Percentiles rank a stretch among this genome's conserved stretches.
These are phyloP conservation scores for Drechslerella dactyloides DNA, from an alignment of 2,329 filamentous ascomycete species.

Conservation along the genomic window DNA sequence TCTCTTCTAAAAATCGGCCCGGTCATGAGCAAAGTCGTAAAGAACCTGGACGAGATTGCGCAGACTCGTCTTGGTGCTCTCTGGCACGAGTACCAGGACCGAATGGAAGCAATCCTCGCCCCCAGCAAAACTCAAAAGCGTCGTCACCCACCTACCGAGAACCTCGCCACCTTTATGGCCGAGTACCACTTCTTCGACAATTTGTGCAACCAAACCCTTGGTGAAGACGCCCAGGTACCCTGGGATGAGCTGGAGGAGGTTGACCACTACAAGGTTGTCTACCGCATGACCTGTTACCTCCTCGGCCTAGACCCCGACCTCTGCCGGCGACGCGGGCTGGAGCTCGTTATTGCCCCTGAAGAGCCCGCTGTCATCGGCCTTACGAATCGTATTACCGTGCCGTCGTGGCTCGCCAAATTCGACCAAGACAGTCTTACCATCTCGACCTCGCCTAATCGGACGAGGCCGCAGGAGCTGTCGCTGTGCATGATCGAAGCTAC, in stretches of 20 bases:
- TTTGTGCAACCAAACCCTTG: constrained; percentile 35
- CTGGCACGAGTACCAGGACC: constrained; percentile 47
- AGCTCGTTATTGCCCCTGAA: constrained; percentile 43
- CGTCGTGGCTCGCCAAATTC: constrained; percentile 41
- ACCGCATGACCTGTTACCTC: constrained; percentile 37
- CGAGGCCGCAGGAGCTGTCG: constrained; percentile 23
- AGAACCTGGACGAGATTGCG: constrained; percentile 37
- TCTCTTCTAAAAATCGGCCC: constrained; percentile 36
- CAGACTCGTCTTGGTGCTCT: constrained; percentile 36
- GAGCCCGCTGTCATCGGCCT: constrained; percentile 46
- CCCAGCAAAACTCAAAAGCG: constrained; percentile 19
- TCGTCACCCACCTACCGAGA: constrained; percentile 16
- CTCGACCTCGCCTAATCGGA: constrained; percentile 30
- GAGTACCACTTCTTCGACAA: constrained; percentile 48
- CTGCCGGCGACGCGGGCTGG: constrained; percentile 30
- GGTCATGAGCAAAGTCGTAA: constrained; percentile 35
- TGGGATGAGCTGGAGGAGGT: constrained; percentile 38
- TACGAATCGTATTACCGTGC: constrained; percentile 42
- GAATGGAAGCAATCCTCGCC: constrained; percentile 24
- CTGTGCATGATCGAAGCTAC: constrained; percentile 45
- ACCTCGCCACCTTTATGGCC: constrained; percentile 27
- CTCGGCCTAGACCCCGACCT: constrained; percentile 44
- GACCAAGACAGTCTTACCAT: constrained; percentile 39
- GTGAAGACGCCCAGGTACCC: constrained; percentile 33
- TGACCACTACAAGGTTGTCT: constrained; percentile 42